Evolutionary conservation across 768 basidiomycete genomes (phyloP).

Genomic region (Mycena rebaudengoi): DNA sequence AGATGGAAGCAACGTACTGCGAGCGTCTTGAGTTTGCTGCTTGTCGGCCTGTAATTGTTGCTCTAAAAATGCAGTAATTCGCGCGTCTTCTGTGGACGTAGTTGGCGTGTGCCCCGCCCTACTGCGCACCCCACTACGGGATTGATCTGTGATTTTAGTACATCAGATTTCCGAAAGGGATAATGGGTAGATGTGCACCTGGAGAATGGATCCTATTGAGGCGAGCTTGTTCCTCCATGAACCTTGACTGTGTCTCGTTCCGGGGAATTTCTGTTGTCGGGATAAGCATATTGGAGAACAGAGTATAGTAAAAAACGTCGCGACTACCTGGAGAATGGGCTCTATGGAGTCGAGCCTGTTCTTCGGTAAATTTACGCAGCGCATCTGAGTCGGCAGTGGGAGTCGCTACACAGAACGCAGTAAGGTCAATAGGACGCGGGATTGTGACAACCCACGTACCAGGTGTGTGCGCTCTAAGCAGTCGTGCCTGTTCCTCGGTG

Average conservation of each 20-base stretch:
- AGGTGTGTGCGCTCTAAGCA: slow-evolving; percentile 22
- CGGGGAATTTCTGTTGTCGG: slow-evolving; percentile 15
- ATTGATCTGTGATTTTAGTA: too few species aligned
- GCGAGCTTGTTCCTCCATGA: slow-evolving; percentile 25
- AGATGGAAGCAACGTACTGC: too few species aligned
- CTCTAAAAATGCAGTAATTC: too few species aligned
- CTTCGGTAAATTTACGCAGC: slow-evolving; percentile 24
- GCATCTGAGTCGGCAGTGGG: slow-evolving; percentile 4
- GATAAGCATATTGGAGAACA: not conserved
- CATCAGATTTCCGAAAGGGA: too few species aligned
- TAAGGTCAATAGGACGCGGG: not conserved
- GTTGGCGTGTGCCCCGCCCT: too few species aligned
- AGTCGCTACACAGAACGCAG: not conserved
- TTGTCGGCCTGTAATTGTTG: too few species aligned
- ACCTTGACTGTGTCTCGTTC: slow-evolving; percentile 17
- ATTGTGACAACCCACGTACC: not conserved
- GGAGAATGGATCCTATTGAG: slow-evolving; percentile 24
- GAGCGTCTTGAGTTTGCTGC: too few species aligned
- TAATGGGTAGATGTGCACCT: too few species aligned
- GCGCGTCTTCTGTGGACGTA: too few species aligned
- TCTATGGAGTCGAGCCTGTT: slow-evolving; percentile 25
- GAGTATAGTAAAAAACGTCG: not conserved
- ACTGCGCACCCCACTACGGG: too few species aligned
- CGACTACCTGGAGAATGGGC: slow-evolving; percentile 21
- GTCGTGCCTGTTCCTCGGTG: slow-evolving; percentile 24